phyloP scores from a whole-genome alignment of 345 rosid species.

The Streptanthus diversifolius region DNA sequence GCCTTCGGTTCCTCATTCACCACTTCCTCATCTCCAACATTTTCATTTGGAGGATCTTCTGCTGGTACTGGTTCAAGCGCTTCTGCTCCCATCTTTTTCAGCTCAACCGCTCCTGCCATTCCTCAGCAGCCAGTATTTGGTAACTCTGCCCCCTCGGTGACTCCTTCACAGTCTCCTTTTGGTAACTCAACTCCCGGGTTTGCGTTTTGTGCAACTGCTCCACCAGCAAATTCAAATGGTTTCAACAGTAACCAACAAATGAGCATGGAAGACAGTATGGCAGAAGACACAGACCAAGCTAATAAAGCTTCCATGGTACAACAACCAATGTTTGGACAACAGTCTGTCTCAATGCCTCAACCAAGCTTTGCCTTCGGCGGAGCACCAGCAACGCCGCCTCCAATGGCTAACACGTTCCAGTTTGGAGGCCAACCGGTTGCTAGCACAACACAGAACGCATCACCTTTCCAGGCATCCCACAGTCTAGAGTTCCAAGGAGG shows the following conservation, averaged over 20 bases:
- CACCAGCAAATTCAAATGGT: conserved; percentile 24
- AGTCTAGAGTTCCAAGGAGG: conserved; percentile 63
- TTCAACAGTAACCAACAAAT: conserved; percentile 62
- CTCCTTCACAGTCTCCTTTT: conserved; percentile 51
- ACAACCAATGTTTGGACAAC: conserved; percentile 50
- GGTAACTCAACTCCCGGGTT: conserved; percentile 45
- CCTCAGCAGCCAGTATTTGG: conserved; percentile 51
- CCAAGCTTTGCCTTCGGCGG: conserved; percentile 42
- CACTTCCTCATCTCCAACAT: conserved; percentile 44
- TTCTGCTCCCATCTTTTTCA: conserved; percentile 45
- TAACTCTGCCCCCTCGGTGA: conserved; percentile 36
- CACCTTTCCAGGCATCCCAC: conserved; percentile 63
- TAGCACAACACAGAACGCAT: conserved; percentile 40
- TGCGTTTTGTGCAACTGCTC: conserved; percentile 42
- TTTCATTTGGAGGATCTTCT: conserved; percentile 45
- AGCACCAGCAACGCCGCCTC: conserved; percentile 27
- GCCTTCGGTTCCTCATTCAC: conserved; percentile 40
- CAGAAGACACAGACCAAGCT: conserved; percentile 81
- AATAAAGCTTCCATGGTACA: conserved; percentile 36
- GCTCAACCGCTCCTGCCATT: conserved; percentile 43
- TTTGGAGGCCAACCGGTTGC: conserved; percentile 59
- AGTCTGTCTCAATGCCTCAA: conserved; percentile 36
- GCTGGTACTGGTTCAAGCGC: conserved; percentile 33
- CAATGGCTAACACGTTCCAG: conserved; percentile 53
- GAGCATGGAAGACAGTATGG: conserved; percentile 96